phyloP scores from a whole-genome alignment of 1,284 basidiomycete species.

The Sutorius eximius region DNA sequence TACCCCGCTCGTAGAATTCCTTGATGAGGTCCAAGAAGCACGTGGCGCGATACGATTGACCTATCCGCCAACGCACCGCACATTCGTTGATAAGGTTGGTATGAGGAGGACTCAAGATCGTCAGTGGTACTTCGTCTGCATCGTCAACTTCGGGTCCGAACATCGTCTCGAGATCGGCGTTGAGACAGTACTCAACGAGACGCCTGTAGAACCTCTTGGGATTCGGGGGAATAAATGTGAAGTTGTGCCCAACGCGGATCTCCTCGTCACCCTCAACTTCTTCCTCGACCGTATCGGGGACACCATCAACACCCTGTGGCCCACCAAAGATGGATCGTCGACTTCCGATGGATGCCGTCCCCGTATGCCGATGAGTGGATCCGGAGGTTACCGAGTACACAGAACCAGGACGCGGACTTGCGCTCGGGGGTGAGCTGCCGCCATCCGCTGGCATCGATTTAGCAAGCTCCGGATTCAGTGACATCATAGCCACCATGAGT shows the following conservation, averaged over 20 bases:
- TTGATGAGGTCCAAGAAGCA: slow-evolving; percentile 89
- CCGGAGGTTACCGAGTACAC: slow-evolving; percentile 46
- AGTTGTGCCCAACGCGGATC: slow-evolving; percentile 66
- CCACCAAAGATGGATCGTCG: slow-evolving; percentile 53
- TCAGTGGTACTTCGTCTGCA: slow-evolving; percentile 93
- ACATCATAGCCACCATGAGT: slow-evolving; percentile 86
- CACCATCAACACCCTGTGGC: slow-evolving; percentile 30
- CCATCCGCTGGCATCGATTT: slow-evolving; percentile 69
- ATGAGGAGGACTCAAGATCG: slow-evolving; percentile 84
- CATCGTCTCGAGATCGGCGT: slow-evolving; percentile 88
- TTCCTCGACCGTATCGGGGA: slow-evolving; percentile 43
- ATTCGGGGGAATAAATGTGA: slow-evolving; percentile 90
- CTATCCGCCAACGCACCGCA: slow-evolving; percentile 87
- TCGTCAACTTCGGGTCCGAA: slow-evolving; percentile 84
- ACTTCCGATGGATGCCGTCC: slow-evolving; percentile 56
- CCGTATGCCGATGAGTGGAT: slow-evolving; percentile 45
- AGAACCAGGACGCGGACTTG: slow-evolving; percentile 53
- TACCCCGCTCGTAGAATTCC: slow-evolving; percentile 84
- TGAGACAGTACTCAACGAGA: slow-evolving; percentile 82
- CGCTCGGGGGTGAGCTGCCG: slow-evolving; percentile 41
- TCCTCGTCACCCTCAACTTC: slow-evolving; percentile 64
- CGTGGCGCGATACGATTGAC: slow-evolving; percentile 73
- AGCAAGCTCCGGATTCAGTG: slow-evolving; percentile 84
- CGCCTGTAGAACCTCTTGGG: slow-evolving; percentile 84
- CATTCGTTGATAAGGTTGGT: slow-evolving; percentile 86